Conservation (phyloP, 2,329 filamentous ascomycete genomes). For the Bertia moriformis region DNA sequence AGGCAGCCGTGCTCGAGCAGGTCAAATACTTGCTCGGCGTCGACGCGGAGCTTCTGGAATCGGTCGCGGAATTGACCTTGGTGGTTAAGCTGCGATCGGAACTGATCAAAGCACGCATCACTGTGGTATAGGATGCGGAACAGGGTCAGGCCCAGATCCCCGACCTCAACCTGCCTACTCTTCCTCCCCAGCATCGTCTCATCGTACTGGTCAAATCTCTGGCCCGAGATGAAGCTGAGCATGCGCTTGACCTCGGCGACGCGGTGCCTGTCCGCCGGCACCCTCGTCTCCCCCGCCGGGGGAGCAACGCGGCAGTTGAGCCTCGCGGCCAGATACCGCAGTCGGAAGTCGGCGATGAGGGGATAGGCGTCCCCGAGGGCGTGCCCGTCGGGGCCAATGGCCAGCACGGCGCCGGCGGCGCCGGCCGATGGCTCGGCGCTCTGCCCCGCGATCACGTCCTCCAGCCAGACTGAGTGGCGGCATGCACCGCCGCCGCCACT, state of each 20-base stretch:
- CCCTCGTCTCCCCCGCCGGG: constrained; percentile 2
- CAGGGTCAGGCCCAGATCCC: constrained; percentile 33
- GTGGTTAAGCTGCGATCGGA: constrained; percentile 28
- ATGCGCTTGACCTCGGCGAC: constrained; percentile 9
- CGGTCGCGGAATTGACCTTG: constrained; percentile 27
- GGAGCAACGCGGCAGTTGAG: constrained; percentile 31
- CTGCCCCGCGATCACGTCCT: constrained; percentile 34
- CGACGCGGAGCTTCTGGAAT: constrained; percentile 31
- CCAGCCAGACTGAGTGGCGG: constrained; percentile 36
- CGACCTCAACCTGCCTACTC: constrained; percentile 19
- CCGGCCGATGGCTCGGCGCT: too few relatives aligned
- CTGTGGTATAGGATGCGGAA: constrained; percentile 38
- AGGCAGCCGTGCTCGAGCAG: constrained; percentile 21
- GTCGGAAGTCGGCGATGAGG: constrained; percentile 31
- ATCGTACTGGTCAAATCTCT: constrained; percentile 20
- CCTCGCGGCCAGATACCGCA: constrained; percentile 33
- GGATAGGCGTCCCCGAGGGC: constrained; percentile 31
- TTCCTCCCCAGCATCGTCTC: constrained; percentile 10
- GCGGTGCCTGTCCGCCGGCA: background rate
- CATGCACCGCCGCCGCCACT: constrained; percentile 20
- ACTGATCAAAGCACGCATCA: constrained; percentile 37
- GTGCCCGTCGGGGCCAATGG: constrained; percentile 25
- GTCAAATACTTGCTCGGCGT: constrained; percentile 28
- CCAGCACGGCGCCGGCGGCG: constrained; percentile 20
- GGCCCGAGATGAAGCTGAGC: too few relatives aligned